A percentile compares a stretch with the other conserved stretches of the same genome.
Evolutionary conservation across 2,329 filamentous ascomycete genomes (phyloP).

Genomic region (Fusarium euwallaceae): DNA sequence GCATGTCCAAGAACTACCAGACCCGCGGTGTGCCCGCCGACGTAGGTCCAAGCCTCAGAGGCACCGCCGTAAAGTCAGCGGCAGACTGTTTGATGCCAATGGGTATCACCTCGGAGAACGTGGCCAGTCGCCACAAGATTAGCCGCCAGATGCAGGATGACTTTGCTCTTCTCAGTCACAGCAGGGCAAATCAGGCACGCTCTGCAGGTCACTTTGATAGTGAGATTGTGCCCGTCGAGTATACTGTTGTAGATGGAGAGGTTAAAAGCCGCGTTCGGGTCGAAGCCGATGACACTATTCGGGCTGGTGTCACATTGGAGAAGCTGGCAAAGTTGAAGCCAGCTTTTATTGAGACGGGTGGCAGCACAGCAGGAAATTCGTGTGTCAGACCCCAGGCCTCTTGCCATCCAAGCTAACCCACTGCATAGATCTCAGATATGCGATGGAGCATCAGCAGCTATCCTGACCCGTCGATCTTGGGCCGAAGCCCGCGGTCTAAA

Average conservation of each 20-base stretch:
- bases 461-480: constrained; percentile 76
- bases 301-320: constrained; percentile 61
- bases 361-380: constrained; percentile 86
- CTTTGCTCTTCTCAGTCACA: constrained; percentile 81
- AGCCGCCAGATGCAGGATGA: constrained; percentile 81
- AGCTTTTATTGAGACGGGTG: constrained; percentile 80
- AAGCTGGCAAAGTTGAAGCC: constrained; percentile 84
- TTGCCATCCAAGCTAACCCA: not conserved
- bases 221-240: constrained; percentile 80
- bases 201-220: constrained; percentile 75
- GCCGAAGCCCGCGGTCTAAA: constrained; percentile 78
- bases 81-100: constrained; percentile 93
- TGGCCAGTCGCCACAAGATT: constrained; percentile 81
- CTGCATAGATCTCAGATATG: constrained; percentile 75
- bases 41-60: constrained; percentile 78
- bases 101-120: constrained; percentile 93
- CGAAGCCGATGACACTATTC: constrained; percentile 72
- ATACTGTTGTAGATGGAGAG: not conserved
- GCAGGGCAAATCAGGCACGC: constrained; percentile 77
- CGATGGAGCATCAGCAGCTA: constrained; percentile 82
- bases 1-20: constrained; percentile 92
- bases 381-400: not conserved
- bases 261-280: constrained; percentile 63
- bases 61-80: constrained; percentile 74
- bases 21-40: constrained; percentile 82